These are phyloP conservation scores for Saccharomyces kudriavzevii DNA, from an alignment of 805 yeast species.

Conservation along the genomic window DNA sequence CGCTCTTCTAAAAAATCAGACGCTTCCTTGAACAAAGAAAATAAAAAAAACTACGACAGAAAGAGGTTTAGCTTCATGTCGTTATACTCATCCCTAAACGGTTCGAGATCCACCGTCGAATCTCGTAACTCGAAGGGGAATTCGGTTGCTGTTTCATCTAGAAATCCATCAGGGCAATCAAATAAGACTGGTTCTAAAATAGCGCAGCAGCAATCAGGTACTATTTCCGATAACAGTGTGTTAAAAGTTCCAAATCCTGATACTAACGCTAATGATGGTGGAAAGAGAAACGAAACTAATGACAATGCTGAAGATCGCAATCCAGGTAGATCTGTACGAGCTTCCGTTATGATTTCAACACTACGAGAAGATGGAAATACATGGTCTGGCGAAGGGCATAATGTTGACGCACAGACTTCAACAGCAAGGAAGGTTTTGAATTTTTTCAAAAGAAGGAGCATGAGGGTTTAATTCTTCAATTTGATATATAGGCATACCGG, in stretches of 20 bases:
- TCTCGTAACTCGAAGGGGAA: neutral
- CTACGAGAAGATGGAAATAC: neutral
- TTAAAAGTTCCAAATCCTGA: neutral
- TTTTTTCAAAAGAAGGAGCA: slow-evolving; percentile 63
- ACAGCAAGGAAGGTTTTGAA: slow-evolving; percentile 74
- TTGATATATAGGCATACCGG: neutral
- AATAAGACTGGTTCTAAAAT: neutral
- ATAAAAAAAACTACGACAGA: slow-evolving; percentile 2
- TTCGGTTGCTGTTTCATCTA: neutral
- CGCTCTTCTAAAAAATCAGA: neutral
- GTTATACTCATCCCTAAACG: slow-evolving; percentile 5
- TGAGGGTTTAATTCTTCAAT: slow-evolving; percentile 21
- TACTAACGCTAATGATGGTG: neutral
- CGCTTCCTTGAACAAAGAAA: neutral
- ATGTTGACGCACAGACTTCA: slow-evolving; percentile 39
- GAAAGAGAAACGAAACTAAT: neutral
- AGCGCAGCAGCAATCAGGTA: neutral
- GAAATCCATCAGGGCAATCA: neutral
- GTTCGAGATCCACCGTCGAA: neutral
- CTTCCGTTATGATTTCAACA: slow-evolving; percentile 9
- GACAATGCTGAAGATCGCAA: neutral
- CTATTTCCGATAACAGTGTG: neutral
- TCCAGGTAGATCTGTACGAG: neutral
- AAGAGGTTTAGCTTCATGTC: slow-evolving; percentile 14
- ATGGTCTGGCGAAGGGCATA: slow-evolving; percentile 18